Base-by-base conservation (phyloP, 2,329 filamentous ascomycete genomes). In the Xylaria sp. region DNA sequence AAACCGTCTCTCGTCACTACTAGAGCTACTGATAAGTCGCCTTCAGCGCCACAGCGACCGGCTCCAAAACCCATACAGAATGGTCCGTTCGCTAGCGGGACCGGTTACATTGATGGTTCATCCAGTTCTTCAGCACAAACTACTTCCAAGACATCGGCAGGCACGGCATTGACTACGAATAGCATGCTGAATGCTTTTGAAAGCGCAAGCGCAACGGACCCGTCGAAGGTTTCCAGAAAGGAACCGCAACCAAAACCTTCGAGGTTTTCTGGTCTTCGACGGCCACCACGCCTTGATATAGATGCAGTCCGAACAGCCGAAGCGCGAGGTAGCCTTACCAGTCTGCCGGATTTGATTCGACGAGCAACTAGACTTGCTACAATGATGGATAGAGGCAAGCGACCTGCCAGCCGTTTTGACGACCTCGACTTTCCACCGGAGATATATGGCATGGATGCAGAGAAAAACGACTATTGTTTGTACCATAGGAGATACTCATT, bases 281-380 rank as follows among this genome's bases (percentile, higher is more conserved):
- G 87, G 58, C 94, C 95, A 39, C 92, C 93, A 3, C 89, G 88
- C 44, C 83, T 98, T 3, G 90, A 98, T 77, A 91, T 98, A 28
- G 91, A 94, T 76, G 92, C 92, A 3, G 92, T 97, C 3, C 88
- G 90, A 72, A 90, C 91, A 61, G 92, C 93, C 18, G 94, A 98
- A 80, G 89, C 91, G 1, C 89, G 96, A 76, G 94, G 94, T 3
- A 98, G 94, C 78, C 85, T 97, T 72, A 98, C 96, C 1, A 98
- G 94, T 80, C 83, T 99, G 68, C 92, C 94, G 0, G 96, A 98
- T 78, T 83, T 99, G 69, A 98, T 99, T 74, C 88, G 90, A 76
- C 89, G 96, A 74, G 96, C 96, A 12, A 98, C 95, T 0, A 90
- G 89, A 73, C 84, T 98, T 46, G 95, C 94, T 18, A 89, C 93